These are phyloP conservation scores for Paulinella micropora DNA, from an alignment of 78 protist species.

Conservation along the genomic window DNA sequence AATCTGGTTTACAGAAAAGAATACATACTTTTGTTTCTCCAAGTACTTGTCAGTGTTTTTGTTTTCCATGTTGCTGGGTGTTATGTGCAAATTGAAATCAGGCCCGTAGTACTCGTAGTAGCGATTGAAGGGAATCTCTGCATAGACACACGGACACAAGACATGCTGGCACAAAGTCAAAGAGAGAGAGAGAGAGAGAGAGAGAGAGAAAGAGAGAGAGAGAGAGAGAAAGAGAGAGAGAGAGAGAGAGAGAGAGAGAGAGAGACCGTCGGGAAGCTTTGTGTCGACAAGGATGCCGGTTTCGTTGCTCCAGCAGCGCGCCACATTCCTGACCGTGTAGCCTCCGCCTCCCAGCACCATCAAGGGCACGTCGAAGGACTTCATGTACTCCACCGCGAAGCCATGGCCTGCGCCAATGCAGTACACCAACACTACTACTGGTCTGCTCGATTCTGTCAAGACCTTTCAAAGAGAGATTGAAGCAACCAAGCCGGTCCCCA, in stretches of 20 bases:
- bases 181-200: not conserved
- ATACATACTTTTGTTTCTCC: constrained; percentile 19
- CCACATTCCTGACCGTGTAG: constrained; percentile 88
- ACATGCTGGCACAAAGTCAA: not conserved
- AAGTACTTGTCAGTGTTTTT: constrained; percentile 59
- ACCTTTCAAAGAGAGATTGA: constrained; percentile 70
- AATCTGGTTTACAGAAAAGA: not conserved
- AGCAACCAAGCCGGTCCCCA: constrained; percentile 93
- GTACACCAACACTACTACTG: not conserved
- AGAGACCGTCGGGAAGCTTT: constrained; percentile 18
- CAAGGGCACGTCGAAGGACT: constrained; percentile 60
- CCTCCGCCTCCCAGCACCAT: constrained; percentile 99
- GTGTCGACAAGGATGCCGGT: constrained; percentile 51
- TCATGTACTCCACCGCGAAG: constrained; percentile 16
- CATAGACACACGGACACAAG: not conserved
- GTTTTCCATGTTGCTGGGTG: constrained; percentile 56
- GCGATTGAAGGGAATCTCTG: constrained; percentile 81
- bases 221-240: not conserved
- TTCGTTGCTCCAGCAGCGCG: constrained; percentile 94
- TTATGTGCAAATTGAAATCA: constrained; percentile 61
- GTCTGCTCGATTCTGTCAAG: not conserved
- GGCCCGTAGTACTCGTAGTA: constrained; percentile 88
- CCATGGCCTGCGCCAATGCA: constrained; percentile 40
- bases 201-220: not conserved
- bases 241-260: not conserved